Evolutionary conservation across 768 basidiomycete genomes (phyloP).

Genomic region (Favolaschia claudopus): DNA sequence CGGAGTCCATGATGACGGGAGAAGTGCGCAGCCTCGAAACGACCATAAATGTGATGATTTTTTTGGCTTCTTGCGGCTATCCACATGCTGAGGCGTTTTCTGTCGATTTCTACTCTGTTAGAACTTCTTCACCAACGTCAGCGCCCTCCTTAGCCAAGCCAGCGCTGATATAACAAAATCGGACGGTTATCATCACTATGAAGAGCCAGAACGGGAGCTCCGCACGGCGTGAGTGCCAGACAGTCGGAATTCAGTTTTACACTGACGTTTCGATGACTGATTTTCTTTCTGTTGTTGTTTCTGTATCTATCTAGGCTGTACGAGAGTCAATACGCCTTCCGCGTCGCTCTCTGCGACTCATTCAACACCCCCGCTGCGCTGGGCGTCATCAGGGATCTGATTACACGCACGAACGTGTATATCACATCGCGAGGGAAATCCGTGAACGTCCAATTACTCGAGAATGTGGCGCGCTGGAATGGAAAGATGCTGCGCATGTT

Average conservation of each 20-base stretch:
- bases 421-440: conserved; percentile 70
- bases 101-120: conserved; percentile 40
- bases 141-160: conserved; percentile 74
- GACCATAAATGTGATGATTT: conserved; percentile 76
- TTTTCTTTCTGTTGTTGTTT: conserved; percentile 20
- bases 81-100: too few relatives aligned
- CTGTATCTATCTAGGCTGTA: conserved; percentile 60
- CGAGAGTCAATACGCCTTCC: conserved; percentile 79
- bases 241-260: too few relatives aligned
- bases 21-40: conserved; percentile 89
- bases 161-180: conserved; percentile 54
- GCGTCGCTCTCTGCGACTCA: conserved; percentile 90
- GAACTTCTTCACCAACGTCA: conserved; percentile 95
- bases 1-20: conserved; percentile 85
- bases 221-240: conserved; percentile 61
- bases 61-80: conserved; percentile 1
- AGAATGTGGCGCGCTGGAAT: conserved; percentile 71
- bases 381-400: conserved; percentile 76
- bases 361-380: conserved; percentile 94
- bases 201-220: conserved; percentile 73
- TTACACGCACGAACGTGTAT: conserved; percentile 89
- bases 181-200: conserved; percentile 72
- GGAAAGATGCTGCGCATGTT: conserved; percentile 80
- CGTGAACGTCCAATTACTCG: conserved; percentile 69
- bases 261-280: not conserved